A percentile compares a stretch with the other conserved stretches of the same genome.
phyloP scores from a whole-genome alignment of 192 early-diverging fungal species.

The Dissophora ornata region DNA sequence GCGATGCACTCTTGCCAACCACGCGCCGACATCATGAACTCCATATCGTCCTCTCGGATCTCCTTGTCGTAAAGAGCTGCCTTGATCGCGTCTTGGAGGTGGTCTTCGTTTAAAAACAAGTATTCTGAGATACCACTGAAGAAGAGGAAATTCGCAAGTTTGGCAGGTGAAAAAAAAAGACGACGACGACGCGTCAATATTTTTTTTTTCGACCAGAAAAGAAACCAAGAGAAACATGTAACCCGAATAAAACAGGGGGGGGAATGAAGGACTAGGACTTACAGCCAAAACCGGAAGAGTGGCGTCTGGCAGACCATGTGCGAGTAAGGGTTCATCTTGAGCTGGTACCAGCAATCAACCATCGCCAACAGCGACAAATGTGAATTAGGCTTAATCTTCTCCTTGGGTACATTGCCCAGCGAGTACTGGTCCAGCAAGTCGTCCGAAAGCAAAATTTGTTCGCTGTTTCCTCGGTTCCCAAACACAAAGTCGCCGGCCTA shows the following conservation, averaged over 20 bases:
- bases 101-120: constrained; percentile 81
- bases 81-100: constrained; percentile 89
- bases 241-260: no score
- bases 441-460: constrained; percentile 83
- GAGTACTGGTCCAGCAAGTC: constrained; percentile 88
- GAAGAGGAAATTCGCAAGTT: no score
- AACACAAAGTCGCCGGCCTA: constrained; percentile 90
- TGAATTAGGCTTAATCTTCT: constrained; percentile 82
- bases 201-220: no score
- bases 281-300: constrained; percentile 91
- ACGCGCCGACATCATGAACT: constrained; percentile 90
- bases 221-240: no score
- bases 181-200: background rate
- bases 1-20: constrained; percentile 96
- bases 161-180: background rate
- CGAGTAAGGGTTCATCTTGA: constrained; percentile 90
- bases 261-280: constrained; percentile 37
- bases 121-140: constrained; percentile 92
- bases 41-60: constrained; percentile 83
- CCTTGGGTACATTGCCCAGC: constrained; percentile 81
- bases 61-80: constrained; percentile 82
- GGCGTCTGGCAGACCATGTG: constrained; percentile 97
- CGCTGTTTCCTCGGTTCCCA: constrained; percentile 67
- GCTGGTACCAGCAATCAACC: constrained; percentile 92
- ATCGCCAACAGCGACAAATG: constrained; percentile 94